These are phyloP conservation scores for Calonectria pteridis DNA, from an alignment of 2,329 filamentous ascomycete genomes.

Conservation along the genomic window DNA sequence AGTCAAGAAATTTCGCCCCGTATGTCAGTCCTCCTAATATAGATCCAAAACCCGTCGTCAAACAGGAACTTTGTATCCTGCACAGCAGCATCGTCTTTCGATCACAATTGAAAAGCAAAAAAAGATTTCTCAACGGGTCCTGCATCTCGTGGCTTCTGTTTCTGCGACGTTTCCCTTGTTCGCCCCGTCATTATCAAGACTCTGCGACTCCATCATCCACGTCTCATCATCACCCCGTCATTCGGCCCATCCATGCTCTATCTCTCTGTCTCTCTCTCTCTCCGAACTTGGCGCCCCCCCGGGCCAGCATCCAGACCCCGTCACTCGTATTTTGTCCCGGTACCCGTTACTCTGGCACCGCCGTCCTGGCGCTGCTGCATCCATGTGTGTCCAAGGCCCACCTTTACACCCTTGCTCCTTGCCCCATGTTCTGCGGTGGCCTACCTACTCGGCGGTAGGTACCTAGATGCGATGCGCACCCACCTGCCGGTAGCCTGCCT, in stretches of 20 bases:
- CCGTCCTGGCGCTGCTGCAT: slow-evolving; percentile 14
- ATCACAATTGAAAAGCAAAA: slow-evolving; percentile 10
- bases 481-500: slow-evolving; percentile 22
- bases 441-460: background rate
- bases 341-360: slow-evolving; percentile 27
- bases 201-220: background rate
- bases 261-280: too few species aligned
- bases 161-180: background rate
- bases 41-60: slow-evolving; percentile 12
- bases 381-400: slow-evolving; percentile 20
- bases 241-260: background rate
- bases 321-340: slow-evolving; percentile 12
- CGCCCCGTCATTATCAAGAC: background rate
- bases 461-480: slow-evolving; percentile 10
- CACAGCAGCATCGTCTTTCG: slow-evolving; percentile 1
- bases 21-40: slow-evolving; percentile 12
- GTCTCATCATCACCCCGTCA: slow-evolving; percentile 15
- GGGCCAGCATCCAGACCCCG: background rate
- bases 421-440: background rate
- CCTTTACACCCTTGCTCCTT: background rate
- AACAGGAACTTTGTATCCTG: background rate
- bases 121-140: background rate
- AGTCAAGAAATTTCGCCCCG: background rate
- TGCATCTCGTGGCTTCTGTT: background rate
- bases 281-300: background rate